A percentile compares a stretch with the other conserved stretches of the same genome.
These are phyloP conservation scores for Millerago galiae DNA, from an alignment of 805 yeast species.

Conservation along the genomic window DNA sequence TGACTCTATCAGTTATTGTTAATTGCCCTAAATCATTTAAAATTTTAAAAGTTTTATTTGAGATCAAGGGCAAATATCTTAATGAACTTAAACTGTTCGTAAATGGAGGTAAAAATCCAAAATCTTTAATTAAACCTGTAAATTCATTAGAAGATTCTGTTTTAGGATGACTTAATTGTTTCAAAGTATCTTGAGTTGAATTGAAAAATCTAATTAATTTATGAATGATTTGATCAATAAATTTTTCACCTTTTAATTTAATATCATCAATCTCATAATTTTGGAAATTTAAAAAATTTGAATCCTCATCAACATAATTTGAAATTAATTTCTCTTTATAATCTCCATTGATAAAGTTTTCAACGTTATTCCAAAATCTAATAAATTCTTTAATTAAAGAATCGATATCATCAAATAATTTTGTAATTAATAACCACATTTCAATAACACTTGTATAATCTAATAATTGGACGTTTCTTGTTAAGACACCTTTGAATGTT, in stretches of 20 bases:
- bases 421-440: constrained; percentile 48
- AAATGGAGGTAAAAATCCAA: constrained; percentile 57
- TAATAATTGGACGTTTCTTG: constrained; percentile 25
- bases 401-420: constrained; percentile 36
- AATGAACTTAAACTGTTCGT: constrained; percentile 58
- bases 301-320: constrained; percentile 26
- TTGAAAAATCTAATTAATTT: constrained; percentile 27
- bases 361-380: constrained; percentile 49
- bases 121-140: constrained; percentile 27
- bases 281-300: constrained; percentile 34
- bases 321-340: constrained; percentile 32
- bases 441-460: constrained; percentile 54
- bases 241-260: constrained; percentile 31
- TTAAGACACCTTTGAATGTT: constrained; percentile 19
- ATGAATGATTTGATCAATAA: constrained; percentile 30
- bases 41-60: constrained; percentile 35
- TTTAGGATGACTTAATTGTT: constrained; percentile 3
- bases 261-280: constrained; percentile 37
- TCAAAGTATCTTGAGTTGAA: constrained; percentile 25
- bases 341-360: constrained; percentile 45
- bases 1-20: constrained; percentile 31
- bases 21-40: constrained; percentile 40
- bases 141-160: constrained; percentile 5
- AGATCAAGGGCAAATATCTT: constrained; percentile 42
- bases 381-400: constrained; percentile 34